phyloP scores from a whole-genome alignment of 148 eudicot species.

The Suaeda aralocaspica region DNA sequence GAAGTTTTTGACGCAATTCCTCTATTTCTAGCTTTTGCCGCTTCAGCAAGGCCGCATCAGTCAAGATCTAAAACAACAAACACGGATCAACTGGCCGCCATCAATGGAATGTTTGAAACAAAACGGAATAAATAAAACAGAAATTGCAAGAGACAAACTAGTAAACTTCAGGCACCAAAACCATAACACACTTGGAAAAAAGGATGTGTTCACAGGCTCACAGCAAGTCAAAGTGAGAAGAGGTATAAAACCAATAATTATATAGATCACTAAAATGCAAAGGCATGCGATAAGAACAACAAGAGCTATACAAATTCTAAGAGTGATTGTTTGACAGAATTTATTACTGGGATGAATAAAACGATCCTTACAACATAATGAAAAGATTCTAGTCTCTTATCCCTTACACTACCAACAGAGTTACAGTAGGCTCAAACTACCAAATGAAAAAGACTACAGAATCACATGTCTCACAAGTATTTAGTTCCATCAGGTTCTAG shows the following conservation, averaged over 20 bases:
- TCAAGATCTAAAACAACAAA: constrained; percentile 55
- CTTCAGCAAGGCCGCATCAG: constrained; percentile 94
- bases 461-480: not conserved
- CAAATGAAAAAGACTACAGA: not conserved
- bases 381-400: not conserved
- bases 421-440: not conserved
- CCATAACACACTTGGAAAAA: not conserved
- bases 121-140: not conserved
- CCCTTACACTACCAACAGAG: not conserved
- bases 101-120: not conserved
- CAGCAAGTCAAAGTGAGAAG: not conserved
- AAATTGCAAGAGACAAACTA: not conserved
- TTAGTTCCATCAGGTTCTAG: constrained; percentile 1
- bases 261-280: no score
- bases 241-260: no score
- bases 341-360: not conserved
- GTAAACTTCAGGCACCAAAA: not conserved
- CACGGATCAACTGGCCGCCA: not conserved
- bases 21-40: constrained; percentile 90
- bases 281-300: not conserved
- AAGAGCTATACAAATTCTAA: constrained; percentile 8
- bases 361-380: not conserved
- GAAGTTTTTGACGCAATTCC: constrained; percentile 75
- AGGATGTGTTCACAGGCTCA: not conserved
- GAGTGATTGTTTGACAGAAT: not conserved